Percentiles rank a stretch among this genome's conserved stretches.
phyloP scores from a whole-genome alignment of 2,329 filamentous ascomycete species.

The Neofusicoccum umdonicola region DNA sequence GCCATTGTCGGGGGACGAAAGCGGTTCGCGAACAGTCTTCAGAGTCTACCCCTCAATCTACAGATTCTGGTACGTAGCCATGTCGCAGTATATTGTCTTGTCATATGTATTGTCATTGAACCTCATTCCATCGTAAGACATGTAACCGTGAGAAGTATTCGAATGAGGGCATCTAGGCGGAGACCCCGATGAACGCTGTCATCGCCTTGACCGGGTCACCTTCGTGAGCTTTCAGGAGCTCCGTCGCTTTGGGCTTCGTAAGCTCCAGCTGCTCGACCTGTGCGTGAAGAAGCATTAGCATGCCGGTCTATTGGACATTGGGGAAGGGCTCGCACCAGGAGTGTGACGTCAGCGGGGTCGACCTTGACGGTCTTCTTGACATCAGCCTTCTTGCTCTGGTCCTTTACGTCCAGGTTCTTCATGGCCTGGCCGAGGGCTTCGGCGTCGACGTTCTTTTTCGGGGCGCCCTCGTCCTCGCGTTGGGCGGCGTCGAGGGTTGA shows the following conservation, averaged over 20 bases:
- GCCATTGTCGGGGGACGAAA: too few species aligned
- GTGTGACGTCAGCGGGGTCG: slow-evolving; percentile 66
- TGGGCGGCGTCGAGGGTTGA: slow-evolving; percentile 63
- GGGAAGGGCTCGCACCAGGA: slow-evolving; percentile 52
- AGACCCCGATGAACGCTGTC: slow-evolving; percentile 53
- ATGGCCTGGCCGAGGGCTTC: slow-evolving; percentile 72
- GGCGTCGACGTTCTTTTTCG: slow-evolving; percentile 62
- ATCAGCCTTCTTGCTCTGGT: slow-evolving; percentile 49
- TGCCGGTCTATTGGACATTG: slow-evolving; percentile 30
- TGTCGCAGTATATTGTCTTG: not conserved
- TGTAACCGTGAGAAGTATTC: not conserved
- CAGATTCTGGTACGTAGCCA: not conserved
- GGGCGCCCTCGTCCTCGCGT: slow-evolving; percentile 45
- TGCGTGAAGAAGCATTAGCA: not conserved
- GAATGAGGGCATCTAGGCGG: not conserved
- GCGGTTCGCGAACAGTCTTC: too few species aligned
- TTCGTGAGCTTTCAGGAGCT: slow-evolving; percentile 69
- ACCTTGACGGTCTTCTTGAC: slow-evolving; percentile 62
- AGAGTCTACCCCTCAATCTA: not conserved
- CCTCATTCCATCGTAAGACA: not conserved
- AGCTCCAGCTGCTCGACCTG: slow-evolving; percentile 71
- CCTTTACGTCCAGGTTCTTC: slow-evolving; percentile 55
- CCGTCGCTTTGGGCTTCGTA: slow-evolving; percentile 68
- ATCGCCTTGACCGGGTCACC: slow-evolving; percentile 68
- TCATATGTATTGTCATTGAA: not conserved